Base-by-base conservation (phyloP, 345 rosid species). In the Pelargonium nanum region DNA sequence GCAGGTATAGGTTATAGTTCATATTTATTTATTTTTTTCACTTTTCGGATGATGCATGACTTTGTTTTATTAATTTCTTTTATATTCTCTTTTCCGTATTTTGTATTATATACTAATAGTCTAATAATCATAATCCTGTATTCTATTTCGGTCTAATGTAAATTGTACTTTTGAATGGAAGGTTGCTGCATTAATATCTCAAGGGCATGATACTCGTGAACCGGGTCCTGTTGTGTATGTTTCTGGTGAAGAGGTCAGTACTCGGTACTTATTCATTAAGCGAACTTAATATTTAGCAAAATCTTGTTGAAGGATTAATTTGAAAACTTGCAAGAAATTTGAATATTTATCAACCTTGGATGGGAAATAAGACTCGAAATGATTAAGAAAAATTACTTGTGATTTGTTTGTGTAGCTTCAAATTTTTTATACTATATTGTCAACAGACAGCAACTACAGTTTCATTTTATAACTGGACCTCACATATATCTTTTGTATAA, bases 181-280 rank as follows among this genome's bases (percentile, higher is more conserved):
- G 98, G 68, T 86, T 65, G 96, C 95, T 64, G 80, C 87, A 56
- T 58, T 83, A 59, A 80, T 91, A 69, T 80, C 90, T 24, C 85
- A 83, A 26, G 88, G 87, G 44, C 65, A 19, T 60, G 83, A 78
- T 59, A 54, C 57, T 67, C 79, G 80, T 12, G 64, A 67, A 70
- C 75, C 83, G 19, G 78, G 88, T 75, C 81, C 87, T 15, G 96
- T 91, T 65, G 80, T 91, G 24, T 91, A 88, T 71, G 89, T 86
- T 21, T 91, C 98, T 61, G 95, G 96, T 28, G 96, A 91, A 85
- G 96, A 91, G 94, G 96, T 91, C 68, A 68, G 80, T 71, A 16
- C 17, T 40, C 48, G 2, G 13, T 9, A 40, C 48, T 40, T 40
- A 40, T 12, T 40, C 0, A 10, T 9, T 40, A 12, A 40, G 15